phyloP scores from a whole-genome alignment of 176 grass and related monocot species.

The Metroxylon sagu region DNA sequence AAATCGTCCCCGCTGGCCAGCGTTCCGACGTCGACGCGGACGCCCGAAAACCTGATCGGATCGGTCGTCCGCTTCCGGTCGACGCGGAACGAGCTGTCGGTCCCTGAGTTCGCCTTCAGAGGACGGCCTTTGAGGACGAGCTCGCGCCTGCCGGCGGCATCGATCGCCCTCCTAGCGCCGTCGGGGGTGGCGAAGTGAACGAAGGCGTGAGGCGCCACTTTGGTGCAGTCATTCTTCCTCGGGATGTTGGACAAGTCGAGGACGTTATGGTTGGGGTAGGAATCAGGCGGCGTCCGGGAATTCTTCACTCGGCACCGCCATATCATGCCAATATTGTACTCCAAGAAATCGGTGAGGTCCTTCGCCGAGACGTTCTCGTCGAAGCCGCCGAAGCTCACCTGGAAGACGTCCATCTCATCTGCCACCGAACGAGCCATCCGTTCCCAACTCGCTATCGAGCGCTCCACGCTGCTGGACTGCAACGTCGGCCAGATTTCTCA shows the following conservation, averaged over 20 bases:
- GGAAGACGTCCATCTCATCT: constrained; percentile 44
- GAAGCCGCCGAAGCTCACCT: constrained; percentile 70
- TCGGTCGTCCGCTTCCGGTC: constrained; percentile 24
- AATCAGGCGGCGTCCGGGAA: constrained; percentile 61
- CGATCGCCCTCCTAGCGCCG: too few species aligned
- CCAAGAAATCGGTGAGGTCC: constrained; percentile 47
- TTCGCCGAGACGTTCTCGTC: constrained; percentile 30
- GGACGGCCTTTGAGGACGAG: too few species aligned
- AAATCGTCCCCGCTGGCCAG: constrained; percentile 30
- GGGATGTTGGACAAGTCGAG: not conserved
- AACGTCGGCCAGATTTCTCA: too few species aligned
- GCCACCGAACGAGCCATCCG: too few species aligned
- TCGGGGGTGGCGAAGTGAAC: too few species aligned
- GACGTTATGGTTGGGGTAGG: constrained; percentile 37
- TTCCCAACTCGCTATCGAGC: too few species aligned
- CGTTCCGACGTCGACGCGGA: constrained; percentile 46
- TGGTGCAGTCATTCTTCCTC: constrained; percentile 19
- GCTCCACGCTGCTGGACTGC: too few species aligned
- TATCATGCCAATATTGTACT: constrained; percentile 46
- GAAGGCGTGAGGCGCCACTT: too few species aligned
- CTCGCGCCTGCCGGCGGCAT: too few species aligned
- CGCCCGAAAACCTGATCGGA: constrained; percentile 58
- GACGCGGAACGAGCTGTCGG: constrained; percentile 40
- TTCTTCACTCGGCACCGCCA: constrained; percentile 92
- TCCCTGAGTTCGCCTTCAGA: too few species aligned